phyloP scores from a whole-genome alignment of 371 early-diverging fungal genomes.

The Lichtheimia hyalospora region DNA sequence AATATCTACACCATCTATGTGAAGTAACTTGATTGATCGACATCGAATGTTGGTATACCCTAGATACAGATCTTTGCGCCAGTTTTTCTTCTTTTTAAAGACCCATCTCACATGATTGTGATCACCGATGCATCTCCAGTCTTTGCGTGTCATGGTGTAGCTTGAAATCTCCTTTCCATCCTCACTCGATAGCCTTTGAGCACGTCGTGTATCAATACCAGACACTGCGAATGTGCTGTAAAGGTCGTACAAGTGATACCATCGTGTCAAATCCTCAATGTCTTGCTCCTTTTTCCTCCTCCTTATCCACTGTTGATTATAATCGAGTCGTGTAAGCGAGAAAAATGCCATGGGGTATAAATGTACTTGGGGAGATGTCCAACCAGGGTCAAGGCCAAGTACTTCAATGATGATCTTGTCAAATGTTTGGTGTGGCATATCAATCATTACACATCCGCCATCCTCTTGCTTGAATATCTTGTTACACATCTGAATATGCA shows the following conservation, averaged over 20 bases:
- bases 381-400: not conserved
- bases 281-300: not conserved
- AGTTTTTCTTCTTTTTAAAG: not conserved
- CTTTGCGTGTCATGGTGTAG: not conserved
- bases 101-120: not conserved
- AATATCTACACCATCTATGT: not conserved
- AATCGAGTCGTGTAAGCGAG: not conserved
- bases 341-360: not conserved
- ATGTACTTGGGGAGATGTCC: not conserved
- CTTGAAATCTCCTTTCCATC: not conserved
- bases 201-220: not conserved
- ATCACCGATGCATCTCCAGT: not conserved
- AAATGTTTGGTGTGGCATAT: not conserved
- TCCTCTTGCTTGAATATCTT: not conserved
- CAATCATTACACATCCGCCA: not conserved
- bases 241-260: not conserved
- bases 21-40: not conserved
- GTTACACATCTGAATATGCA: not conserved
- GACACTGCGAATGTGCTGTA: not conserved
- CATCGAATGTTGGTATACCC: conserved; percentile 1
- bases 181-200: not conserved
- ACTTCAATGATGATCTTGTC: not conserved
- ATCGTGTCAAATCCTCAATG: not conserved
- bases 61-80: not conserved
- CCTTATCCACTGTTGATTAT: not conserved